Conservation (phyloP, 139 green algal genomes). For the Chlamydomonas sp. region DNA sequence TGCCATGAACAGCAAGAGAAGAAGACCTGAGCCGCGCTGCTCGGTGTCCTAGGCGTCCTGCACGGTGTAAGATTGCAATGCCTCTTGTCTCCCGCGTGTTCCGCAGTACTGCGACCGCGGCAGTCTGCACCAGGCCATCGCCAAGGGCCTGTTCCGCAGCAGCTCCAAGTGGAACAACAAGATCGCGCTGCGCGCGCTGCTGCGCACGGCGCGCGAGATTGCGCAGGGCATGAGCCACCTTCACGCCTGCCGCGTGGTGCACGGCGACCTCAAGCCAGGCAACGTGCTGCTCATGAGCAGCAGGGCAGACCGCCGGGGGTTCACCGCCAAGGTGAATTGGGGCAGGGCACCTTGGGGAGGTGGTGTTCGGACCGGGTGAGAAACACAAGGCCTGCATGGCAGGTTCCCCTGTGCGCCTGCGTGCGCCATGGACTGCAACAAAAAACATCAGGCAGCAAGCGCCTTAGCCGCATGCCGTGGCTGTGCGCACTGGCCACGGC, state of each 20-base stretch:
- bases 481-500: too few species aligned
- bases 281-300: constrained; percentile 48
- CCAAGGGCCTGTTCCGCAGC: constrained; percentile 39
- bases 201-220: constrained; percentile 48
- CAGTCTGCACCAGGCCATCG: constrained; percentile 41
- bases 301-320: constrained; percentile 37
- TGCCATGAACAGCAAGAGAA: too few species aligned
- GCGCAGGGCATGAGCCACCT: constrained; percentile 51
- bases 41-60: too few species aligned
- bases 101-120: constrained; percentile 42
- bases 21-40: too few species aligned
- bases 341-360: neutral
- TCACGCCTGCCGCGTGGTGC: constrained; percentile 36
- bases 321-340: constrained; percentile 37
- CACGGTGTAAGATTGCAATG: too few species aligned
- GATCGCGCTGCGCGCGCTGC: constrained; percentile 45
- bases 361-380: neutral
- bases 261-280: constrained; percentile 47
- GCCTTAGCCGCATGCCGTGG: too few species aligned
- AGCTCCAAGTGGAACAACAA: constrained; percentile 40
- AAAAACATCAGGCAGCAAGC: too few species aligned
- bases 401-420: too few species aligned
- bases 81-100: neutral
- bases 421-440: too few species aligned
- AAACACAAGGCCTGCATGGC: too few species aligned